Percentiles rank a stretch among this genome's conserved stretches.
phyloP scores from a whole-genome alignment of 75 land plant species.

The Cupressus sempervirens region DNA sequence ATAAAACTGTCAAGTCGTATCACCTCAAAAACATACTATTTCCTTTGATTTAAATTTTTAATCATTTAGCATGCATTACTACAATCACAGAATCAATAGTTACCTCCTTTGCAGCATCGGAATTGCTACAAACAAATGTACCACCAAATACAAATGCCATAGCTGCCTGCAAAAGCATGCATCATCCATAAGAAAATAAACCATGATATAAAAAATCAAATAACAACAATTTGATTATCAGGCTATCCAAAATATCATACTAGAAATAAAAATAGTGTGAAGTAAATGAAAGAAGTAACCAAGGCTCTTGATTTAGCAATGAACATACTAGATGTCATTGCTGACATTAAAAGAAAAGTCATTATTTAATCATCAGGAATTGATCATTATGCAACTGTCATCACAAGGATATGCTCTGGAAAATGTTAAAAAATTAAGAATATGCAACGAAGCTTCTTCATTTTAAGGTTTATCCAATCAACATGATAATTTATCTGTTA shows the following conservation, averaged over 20 bases:
- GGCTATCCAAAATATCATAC: background rate
- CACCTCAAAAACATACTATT: background rate
- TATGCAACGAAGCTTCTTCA: background rate
- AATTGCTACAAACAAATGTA: constrained; percentile 80
- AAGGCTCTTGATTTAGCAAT: background rate
- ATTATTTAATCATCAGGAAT: background rate
- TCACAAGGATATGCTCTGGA: background rate
- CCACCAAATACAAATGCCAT: constrained; percentile 97
- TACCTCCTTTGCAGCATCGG: constrained; percentile 91
- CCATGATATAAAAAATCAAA: constrained; percentile 12
- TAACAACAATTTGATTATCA: background rate
- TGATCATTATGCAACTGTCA: background rate
- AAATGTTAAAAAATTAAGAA: background rate
- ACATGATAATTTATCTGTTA: background rate
- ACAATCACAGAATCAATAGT: background rate
- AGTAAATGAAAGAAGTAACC: background rate
- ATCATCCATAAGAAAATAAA: background rate
- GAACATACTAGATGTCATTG: background rate
- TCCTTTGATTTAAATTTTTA: background rate
- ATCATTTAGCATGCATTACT: background rate
- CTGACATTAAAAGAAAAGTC: background rate
- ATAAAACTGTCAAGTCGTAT: background rate
- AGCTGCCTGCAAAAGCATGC: constrained; percentile 66
- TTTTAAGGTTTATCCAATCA: background rate
- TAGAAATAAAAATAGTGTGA: background rate